Evolutionary conservation across 106 monocot genomes (phyloP).

Genomic region (Ottelia alismoides): DNA sequence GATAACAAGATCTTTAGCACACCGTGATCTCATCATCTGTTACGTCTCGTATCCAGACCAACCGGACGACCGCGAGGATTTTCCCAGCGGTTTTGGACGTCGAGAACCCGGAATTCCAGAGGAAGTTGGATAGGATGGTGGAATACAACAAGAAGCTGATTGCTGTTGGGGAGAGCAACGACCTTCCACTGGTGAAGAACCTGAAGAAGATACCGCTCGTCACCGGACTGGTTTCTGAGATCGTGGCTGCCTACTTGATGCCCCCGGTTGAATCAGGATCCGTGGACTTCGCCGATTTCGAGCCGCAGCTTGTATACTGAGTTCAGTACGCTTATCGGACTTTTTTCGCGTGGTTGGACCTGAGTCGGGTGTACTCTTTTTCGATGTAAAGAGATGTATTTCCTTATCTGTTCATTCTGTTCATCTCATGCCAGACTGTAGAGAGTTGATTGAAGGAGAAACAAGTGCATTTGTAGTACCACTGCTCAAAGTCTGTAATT

Average conservation of each 20-base stretch:
- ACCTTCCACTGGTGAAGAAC: constrained; percentile 68
- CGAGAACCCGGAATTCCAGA: constrained; percentile 90
- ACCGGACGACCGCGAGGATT: constrained; percentile 79
- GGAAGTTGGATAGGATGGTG: constrained; percentile 84
- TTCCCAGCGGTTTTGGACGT: too few species aligned
- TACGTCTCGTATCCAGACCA: constrained; percentile 42
- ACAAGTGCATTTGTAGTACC: too few species aligned
- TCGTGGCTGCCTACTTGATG: constrained; percentile 78
- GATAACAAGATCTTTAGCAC: too few species aligned
- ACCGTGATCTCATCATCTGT: neutral
- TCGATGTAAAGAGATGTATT: too few species aligned
- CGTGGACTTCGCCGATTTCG: constrained; percentile 80
- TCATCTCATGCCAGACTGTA: too few species aligned
- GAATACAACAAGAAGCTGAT: constrained; percentile 57
- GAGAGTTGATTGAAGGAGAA: too few species aligned
- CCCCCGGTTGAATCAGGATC: constrained; percentile 86
- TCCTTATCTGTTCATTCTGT: too few species aligned
- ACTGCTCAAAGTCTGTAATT: too few species aligned
- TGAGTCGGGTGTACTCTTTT: too few species aligned
- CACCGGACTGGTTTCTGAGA: constrained; percentile 52
- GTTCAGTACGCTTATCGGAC: too few species aligned
- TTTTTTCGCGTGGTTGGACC: too few species aligned
- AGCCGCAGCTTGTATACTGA: too few species aligned
- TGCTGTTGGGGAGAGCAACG: constrained; percentile 39
- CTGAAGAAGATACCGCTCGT: constrained; percentile 70